Evolutionary conservation across 1,284 basidiomycete genomes (phyloP).

Genomic region (Omphalotus olearius): DNA sequence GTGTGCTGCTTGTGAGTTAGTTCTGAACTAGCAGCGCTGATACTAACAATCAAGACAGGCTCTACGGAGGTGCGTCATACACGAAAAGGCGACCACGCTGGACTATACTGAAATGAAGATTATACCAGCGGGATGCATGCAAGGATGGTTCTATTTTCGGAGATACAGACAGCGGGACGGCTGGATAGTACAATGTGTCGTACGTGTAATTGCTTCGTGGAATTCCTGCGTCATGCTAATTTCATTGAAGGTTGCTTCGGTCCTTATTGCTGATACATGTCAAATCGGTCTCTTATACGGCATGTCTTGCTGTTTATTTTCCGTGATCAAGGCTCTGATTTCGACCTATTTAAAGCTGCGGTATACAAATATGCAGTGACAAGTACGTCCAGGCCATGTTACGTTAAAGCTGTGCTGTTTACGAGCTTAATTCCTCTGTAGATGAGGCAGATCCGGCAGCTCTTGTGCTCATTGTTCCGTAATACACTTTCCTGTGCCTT

Average conservation of each 20-base stretch:
- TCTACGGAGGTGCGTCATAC: slow-evolving; percentile 7
- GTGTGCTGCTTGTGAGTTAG: slow-evolving; percentile 4
- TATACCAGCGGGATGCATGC: slow-evolving; percentile 10
- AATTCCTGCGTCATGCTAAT: neutral
- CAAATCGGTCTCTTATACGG: slow-evolving; percentile 11
- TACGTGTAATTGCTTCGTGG: neutral
- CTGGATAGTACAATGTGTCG: slow-evolving; percentile 10
- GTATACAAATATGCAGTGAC: slow-evolving; percentile 12
- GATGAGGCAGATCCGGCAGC: slow-evolving; percentile 7
- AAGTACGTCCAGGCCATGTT: neutral
- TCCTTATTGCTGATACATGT: slow-evolving; percentile 12
- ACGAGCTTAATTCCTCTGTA: neutral
- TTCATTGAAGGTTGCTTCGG: slow-evolving; percentile 7
- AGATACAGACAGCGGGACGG: slow-evolving; percentile 7
- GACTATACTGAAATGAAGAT: neutral
- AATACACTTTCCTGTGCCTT: neutral
- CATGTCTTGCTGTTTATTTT: neutral
- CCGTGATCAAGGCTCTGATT: neutral
- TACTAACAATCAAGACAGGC: neutral
- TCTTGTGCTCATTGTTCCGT: neutral
- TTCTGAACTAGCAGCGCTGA: neutral
- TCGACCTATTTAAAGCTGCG: slow-evolving; percentile 5
- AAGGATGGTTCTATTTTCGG: slow-evolving; percentile 14
- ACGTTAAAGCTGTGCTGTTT: neutral
- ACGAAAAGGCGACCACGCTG: neutral